Evolutionary conservation across 2,329 filamentous ascomycete species (phyloP).

Genomic region (Daldinia eschscholtzii): DNA sequence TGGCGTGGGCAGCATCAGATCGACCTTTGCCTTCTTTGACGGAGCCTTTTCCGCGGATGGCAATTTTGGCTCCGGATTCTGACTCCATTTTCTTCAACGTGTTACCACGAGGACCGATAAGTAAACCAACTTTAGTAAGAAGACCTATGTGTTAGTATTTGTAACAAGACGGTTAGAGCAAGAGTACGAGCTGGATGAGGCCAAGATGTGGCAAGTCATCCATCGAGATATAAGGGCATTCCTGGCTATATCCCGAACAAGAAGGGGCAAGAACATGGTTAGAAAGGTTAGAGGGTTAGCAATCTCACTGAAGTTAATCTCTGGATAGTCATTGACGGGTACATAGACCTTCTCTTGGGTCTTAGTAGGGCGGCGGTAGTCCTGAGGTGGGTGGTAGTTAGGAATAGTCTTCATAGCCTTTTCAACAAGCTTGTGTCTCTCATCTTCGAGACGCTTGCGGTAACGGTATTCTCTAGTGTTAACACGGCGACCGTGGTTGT

Average conservation of each 20-base stretch:
- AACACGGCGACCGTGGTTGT: conserved; percentile 99
- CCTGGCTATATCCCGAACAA: conserved; percentile 62
- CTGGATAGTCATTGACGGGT: conserved; percentile 99
- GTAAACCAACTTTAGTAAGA: conserved; percentile 95
- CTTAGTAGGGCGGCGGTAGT: conserved; percentile 98
- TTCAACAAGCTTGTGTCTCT: conserved; percentile 98
- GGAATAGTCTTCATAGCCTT: conserved; percentile 99
- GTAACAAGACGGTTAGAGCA: conserved; percentile 57
- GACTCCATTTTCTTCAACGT: conserved; percentile 99
- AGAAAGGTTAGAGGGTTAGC: conserved; percentile 95
- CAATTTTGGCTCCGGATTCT: conserved; percentile 97
- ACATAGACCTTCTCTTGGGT: conserved; percentile 99
- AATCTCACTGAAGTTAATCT: conserved; percentile 99
- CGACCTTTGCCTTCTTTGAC: conserved; percentile 99
- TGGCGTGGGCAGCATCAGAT: conserved; percentile 98
- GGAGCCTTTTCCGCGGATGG: conserved; percentile 98
- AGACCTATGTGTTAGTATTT: conserved; percentile 92
- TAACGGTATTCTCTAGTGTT: conserved; percentile 99
- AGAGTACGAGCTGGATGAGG: conserved; percentile 53
- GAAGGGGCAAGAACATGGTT: conserved; percentile 64
- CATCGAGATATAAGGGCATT: conserved; percentile 55
- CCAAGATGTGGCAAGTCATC: conserved; percentile 49
- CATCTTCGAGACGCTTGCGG: conserved; percentile 96
- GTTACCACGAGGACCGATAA: conserved; percentile 99
- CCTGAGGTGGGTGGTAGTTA: conserved; percentile 98